These are phyloP conservation scores for Cenchrus fungigraminus DNA, from an alignment of 176 grass and related monocot species.

Conservation along the genomic window DNA sequence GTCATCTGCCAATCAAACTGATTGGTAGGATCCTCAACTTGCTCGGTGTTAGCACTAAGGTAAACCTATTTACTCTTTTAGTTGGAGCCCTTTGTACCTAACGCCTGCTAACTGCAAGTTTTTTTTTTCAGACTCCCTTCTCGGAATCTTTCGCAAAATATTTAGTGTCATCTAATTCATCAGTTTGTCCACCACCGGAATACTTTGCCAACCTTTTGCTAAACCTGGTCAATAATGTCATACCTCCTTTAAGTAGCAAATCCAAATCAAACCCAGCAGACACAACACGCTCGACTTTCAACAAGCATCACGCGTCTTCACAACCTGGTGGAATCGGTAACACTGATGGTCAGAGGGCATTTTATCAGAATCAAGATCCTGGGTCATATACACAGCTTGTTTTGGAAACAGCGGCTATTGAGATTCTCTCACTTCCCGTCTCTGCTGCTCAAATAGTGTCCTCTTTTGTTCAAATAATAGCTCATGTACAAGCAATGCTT, in stretches of 20 bases:
- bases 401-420: slow-evolving; percentile 95
- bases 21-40: slow-evolving; percentile 84
- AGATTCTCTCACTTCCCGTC: slow-evolving; percentile 91
- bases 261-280: slow-evolving; percentile 72
- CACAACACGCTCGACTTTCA: slow-evolving; percentile 47
- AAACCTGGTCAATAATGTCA: slow-evolving; percentile 91
- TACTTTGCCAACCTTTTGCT: slow-evolving; percentile 95
- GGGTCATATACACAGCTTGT: slow-evolving; percentile 97
- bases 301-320: slow-evolving; percentile 61
- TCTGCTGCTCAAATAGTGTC: slow-evolving; percentile 77
- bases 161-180: slow-evolving; percentile 63
- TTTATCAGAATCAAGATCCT: slow-evolving; percentile 99
- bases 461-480: slow-evolving; percentile 91
- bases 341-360: slow-evolving; percentile 79
- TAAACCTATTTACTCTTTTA: slow-evolving; percentile 45
- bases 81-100: slow-evolving; percentile 7
- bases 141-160: slow-evolving; percentile 82
- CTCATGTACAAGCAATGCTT: slow-evolving; percentile 82
- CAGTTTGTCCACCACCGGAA: slow-evolving; percentile 78
- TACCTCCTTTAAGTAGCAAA: slow-evolving; percentile 94
- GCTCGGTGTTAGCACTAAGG: slow-evolving; percentile 85
- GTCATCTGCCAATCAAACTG: slow-evolving; percentile 83
- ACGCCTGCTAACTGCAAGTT: slow-evolving; percentile 26
- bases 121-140: slow-evolving; percentile 76
- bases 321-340: slow-evolving; percentile 63